Conservation (phyloP, 192 early-diverging fungal species). For the Coemansia sp. region DNA sequence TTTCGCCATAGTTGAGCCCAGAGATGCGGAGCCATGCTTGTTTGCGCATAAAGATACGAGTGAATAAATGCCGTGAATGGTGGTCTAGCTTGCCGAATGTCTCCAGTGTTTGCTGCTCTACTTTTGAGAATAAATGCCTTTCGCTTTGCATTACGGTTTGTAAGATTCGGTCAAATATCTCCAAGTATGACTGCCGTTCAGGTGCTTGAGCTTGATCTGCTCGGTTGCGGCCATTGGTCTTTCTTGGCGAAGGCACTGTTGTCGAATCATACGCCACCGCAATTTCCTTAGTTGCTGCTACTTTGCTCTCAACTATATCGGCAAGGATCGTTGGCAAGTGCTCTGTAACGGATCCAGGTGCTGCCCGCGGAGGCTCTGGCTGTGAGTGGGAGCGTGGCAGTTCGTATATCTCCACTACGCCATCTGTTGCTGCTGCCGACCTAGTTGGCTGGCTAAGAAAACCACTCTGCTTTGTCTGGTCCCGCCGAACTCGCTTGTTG, state of each 20-base stretch:
- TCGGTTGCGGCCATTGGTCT: background rate
- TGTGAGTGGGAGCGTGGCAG: no score
- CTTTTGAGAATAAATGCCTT: slow-evolving; percentile 31
- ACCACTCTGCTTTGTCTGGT: background rate
- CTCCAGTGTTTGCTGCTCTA: slow-evolving; percentile 16
- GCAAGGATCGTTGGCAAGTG: no score
- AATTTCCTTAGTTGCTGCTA: no score
- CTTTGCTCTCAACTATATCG: no score
- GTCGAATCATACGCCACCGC: no score
- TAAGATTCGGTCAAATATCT: slow-evolving; percentile 44
- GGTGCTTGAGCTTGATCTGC: slow-evolving; percentile 4
- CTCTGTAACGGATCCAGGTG: no score
- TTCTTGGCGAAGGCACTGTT: no score
- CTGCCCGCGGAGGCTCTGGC: no score
- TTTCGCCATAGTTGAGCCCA: slow-evolving; percentile 30
- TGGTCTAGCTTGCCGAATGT: slow-evolving; percentile 29
- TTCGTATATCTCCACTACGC: no score
- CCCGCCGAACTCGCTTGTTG: slow-evolving; percentile 3
- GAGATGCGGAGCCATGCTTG: slow-evolving; percentile 43
- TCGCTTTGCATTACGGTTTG: slow-evolving; percentile 36
- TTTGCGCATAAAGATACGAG: slow-evolving; percentile 48
- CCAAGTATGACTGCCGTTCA: slow-evolving; percentile 38
- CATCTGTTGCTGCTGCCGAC: no score
- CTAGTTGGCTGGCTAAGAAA: no score
- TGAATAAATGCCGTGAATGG: slow-evolving; percentile 45